phyloP scores from a whole-genome alignment of 352 stramenopile species.

The Sclerospora graminicola region DNA sequence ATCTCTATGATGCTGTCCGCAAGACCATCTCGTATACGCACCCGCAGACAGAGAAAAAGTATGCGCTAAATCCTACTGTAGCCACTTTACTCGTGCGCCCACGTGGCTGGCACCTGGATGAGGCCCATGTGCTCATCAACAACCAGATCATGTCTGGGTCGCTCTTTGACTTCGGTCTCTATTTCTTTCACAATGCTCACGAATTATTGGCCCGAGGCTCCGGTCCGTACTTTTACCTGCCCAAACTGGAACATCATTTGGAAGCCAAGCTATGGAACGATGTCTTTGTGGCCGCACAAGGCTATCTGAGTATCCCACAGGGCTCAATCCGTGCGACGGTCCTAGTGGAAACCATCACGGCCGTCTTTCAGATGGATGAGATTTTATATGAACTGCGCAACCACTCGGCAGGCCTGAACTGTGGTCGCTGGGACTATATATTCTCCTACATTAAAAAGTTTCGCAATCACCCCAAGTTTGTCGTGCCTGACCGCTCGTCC shows the following conservation, averaged over 20 bases:
- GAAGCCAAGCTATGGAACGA: slow-evolving; percentile 96
- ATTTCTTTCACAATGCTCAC: slow-evolving; percentile 95
- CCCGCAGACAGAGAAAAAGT: slow-evolving; percentile 62
- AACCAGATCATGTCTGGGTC: slow-evolving; percentile 86
- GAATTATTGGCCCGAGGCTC: slow-evolving; percentile 73
- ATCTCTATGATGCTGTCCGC: slow-evolving; percentile 88
- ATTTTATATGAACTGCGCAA: slow-evolving; percentile 92
- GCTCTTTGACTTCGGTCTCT: slow-evolving; percentile 94
- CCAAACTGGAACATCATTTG: slow-evolving; percentile 92
- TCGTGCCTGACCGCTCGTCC: slow-evolving; percentile 88
- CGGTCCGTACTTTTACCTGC: slow-evolving; percentile 93
- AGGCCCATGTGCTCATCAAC: slow-evolving; percentile 92
- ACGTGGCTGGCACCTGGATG: slow-evolving; percentile 91
- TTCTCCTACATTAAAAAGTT: slow-evolving; percentile 97
- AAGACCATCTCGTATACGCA: slow-evolving; percentile 85
- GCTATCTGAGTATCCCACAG: slow-evolving; percentile 85
- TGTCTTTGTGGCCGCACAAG: slow-evolving; percentile 90
- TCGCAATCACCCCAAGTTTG: slow-evolving; percentile 84
- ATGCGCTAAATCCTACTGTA: slow-evolving; percentile 59
- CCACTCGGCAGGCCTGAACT: slow-evolving; percentile 95
- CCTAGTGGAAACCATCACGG: slow-evolving; percentile 95
- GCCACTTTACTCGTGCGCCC: slow-evolving; percentile 89
- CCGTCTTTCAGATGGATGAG: slow-evolving; percentile 96
- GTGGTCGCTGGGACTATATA: slow-evolving; percentile 95
- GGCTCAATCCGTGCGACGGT: slow-evolving; percentile 90